These are phyloP conservation scores for Cicer chorassanicum DNA, from an alignment of 306 rosid genomes.

Conservation along the genomic window DNA sequence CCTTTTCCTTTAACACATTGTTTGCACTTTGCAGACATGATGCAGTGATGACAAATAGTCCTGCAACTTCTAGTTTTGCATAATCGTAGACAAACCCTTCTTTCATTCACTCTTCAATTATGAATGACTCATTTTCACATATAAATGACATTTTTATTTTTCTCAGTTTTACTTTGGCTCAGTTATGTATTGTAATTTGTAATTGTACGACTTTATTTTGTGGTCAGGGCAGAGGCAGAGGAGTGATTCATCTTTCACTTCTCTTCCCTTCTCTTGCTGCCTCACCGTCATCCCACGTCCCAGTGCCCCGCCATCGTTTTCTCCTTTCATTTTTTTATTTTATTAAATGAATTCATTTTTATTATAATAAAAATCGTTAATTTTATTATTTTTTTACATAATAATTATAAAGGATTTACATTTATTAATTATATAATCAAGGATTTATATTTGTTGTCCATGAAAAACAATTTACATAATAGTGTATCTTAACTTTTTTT, in stretches of 20 bases:
- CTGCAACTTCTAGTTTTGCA: slow-evolving; percentile 58
- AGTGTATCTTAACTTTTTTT: no score
- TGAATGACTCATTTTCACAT: slow-evolving; percentile 47
- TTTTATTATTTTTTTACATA: no score
- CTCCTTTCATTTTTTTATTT: not conserved
- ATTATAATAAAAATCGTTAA: no score
- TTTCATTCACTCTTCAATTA: slow-evolving; percentile 57
- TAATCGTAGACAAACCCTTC: slow-evolving; percentile 53
- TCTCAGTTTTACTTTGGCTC: not conserved
- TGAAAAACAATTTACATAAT: no score
- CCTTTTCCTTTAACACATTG: slow-evolving; percentile 34
- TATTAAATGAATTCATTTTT: no score
- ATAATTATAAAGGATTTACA: no score
- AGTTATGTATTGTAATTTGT: not conserved
- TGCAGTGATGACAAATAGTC: slow-evolving; percentile 51
- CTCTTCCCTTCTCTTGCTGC: slow-evolving; percentile 28
- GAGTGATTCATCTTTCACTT: slow-evolving; percentile 16
- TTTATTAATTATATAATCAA: no score
- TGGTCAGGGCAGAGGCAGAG: slow-evolving; percentile 5
- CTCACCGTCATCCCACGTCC: slow-evolving; percentile 15
- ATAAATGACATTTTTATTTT: slow-evolving; percentile 20
- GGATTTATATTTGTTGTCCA: no score
- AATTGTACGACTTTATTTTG: slow-evolving; percentile 20
- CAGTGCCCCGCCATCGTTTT: not conserved
- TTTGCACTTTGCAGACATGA: slow-evolving; percentile 45